phyloP scores from a whole-genome alignment of 1,284 basidiomycete species.

The Paramarasmius palmivorus region DNA sequence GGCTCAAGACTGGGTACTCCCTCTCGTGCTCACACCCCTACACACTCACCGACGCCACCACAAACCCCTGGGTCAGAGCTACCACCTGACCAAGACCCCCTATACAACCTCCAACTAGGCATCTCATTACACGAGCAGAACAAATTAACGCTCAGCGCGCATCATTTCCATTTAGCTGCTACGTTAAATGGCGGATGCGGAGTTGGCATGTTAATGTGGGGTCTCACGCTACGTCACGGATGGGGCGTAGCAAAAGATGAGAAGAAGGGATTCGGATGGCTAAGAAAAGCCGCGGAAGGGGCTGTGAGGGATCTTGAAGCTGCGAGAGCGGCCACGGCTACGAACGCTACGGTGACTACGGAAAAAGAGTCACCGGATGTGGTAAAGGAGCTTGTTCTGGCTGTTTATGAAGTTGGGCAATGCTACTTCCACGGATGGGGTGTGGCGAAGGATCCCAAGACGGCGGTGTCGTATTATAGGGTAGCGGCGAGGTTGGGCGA shows the following conservation, averaged over 20 bases:
- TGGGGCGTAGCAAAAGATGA: slow-evolving; percentile 86
- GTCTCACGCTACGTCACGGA: slow-evolving; percentile 83
- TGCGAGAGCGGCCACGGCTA: slow-evolving; percentile 32
- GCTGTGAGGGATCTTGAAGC: slow-evolving; percentile 80
- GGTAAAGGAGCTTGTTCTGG: slow-evolving; percentile 80
- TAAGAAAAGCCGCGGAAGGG: slow-evolving; percentile 77
- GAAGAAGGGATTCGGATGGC: slow-evolving; percentile 78
- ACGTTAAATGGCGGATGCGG: slow-evolving; percentile 79
- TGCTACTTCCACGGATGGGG: slow-evolving; percentile 94
- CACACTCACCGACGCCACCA: slow-evolving; percentile 11
- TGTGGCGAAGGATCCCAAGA: slow-evolving; percentile 81
- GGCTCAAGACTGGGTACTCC: slow-evolving; percentile 10
- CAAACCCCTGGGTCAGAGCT: slow-evolving; percentile 13
- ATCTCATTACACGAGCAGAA: slow-evolving; percentile 84
- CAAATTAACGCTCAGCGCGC: slow-evolving; percentile 70
- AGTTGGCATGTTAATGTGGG: slow-evolving; percentile 93
- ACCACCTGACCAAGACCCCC: slow-evolving; percentile 30
- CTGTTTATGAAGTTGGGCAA: slow-evolving; percentile 90
- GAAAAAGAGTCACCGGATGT: too few species aligned
- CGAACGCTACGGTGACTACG: too few species aligned
- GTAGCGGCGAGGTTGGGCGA: slow-evolving; percentile 86
- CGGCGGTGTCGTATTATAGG: slow-evolving; percentile 85
- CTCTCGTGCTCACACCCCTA: slow-evolving; percentile 16
- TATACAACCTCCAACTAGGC: slow-evolving; percentile 73
- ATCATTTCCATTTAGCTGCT: slow-evolving; percentile 81